phyloP scores from a whole-genome alignment of 129 eudicot species.

The Escallonia rubra region DNA sequence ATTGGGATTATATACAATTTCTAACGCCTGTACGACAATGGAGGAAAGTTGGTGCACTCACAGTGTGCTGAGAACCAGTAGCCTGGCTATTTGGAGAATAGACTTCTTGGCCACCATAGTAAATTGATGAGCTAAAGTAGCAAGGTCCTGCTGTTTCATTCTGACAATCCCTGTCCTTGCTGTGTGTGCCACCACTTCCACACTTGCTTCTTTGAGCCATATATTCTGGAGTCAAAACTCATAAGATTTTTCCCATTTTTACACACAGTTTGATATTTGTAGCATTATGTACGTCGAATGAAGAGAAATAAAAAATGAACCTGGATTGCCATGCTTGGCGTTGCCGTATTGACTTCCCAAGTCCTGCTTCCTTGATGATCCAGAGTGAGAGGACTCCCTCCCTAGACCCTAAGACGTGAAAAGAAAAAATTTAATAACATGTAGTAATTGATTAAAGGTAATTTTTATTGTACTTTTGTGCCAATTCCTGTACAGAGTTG shows the following conservation, averaged over 20 bases:
- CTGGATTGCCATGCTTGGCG: constrained; percentile 41
- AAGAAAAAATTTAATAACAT: neutral
- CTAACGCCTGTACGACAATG: no score
- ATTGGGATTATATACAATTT: no score
- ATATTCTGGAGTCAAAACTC: constrained; percentile 27
- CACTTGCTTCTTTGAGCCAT: constrained; percentile 25
- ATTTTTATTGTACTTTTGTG: no score
- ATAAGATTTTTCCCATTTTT: neutral
- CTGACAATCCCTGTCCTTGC: constrained; percentile 33
- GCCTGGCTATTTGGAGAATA: constrained; percentile 46
- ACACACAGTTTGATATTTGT: neutral
- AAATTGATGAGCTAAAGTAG: constrained; percentile 68
- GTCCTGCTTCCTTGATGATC: constrained; percentile 28
- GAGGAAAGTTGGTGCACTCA: constrained; percentile 13
- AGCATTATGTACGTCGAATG: no score
- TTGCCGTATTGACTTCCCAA: constrained; percentile 38
- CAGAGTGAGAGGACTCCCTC: constrained; percentile 34
- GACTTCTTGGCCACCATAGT: constrained; percentile 87
- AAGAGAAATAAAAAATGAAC: constrained; percentile 8
- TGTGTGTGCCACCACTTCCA: constrained; percentile 27
- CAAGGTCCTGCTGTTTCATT: constrained; percentile 52
- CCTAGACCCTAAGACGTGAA: constrained; percentile 38
- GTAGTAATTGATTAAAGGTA: neutral
- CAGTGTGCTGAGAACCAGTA: constrained; percentile 32
- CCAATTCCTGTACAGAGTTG: no score